Percentiles rank a stretch among this genome's conserved stretches.
Evolutionary conservation across 805 yeast species (phyloP).

Genomic region (Dipodascus geniculatus): DNA sequence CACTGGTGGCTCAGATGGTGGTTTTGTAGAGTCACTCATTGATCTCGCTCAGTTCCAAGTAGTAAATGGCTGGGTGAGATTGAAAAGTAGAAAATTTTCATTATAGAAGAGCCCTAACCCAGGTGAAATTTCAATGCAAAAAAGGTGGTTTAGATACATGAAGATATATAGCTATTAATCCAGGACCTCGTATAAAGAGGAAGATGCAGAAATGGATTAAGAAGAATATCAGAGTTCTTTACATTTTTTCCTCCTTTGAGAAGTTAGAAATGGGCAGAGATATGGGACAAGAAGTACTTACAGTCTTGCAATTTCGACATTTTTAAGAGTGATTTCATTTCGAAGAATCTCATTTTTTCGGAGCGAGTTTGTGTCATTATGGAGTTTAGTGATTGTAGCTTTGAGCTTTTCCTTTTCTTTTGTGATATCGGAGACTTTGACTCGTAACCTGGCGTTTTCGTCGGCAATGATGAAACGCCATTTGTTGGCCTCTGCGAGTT

Average conservation of each 20-base stretch:
- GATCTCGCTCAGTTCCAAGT: no score
- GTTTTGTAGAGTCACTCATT: no score
- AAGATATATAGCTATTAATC: no score
- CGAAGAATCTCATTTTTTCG: not conserved
- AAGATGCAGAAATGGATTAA: not conserved
- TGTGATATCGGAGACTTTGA: not conserved
- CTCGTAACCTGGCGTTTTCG: not conserved
- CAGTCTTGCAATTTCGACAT: not conserved
- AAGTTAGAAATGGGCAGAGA: not conserved
- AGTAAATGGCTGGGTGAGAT: no score
- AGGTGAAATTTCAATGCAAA: not conserved
- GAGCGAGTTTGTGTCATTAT: not conserved
- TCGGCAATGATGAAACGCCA: not conserved
- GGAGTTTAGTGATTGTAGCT: not conserved
- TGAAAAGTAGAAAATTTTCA: not conserved
- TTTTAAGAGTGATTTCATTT: not conserved
- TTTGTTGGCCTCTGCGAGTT: not conserved
- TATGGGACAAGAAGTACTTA: not conserved
- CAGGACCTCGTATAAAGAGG: not conserved
- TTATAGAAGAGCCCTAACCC: not conserved
- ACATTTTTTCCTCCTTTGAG: not conserved
- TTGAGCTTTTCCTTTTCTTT: not conserved
- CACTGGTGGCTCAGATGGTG: no score
- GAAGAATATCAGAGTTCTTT: not conserved
- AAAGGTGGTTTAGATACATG: not conserved